Evolutionary conservation across 2,329 filamentous ascomycete species (phyloP).

Genomic region (Fusarium nisikadoi): DNA sequence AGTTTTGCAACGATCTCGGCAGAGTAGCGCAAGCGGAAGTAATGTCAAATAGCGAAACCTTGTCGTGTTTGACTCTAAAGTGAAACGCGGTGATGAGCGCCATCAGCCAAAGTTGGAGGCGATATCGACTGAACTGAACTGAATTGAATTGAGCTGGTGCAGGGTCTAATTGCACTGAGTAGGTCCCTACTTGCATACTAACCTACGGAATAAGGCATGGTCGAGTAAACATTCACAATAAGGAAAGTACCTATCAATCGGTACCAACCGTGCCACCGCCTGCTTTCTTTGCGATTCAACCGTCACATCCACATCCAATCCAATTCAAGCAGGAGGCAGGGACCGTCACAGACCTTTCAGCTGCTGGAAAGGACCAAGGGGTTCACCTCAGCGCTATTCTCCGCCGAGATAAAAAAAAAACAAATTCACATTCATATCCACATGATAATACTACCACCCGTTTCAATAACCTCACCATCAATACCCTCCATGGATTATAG

Average conservation of each 20-base stretch:
- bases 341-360: background rate
- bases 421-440: background rate
- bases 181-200: background rate
- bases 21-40: conserved; percentile 20
- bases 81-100: conserved; percentile 6
- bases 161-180: background rate
- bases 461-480: background rate
- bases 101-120: background rate
- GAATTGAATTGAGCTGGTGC: background rate
- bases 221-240: background rate
- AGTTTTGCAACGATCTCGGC: conserved; percentile 16
- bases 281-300: conserved; percentile 2
- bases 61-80: conserved; percentile 3
- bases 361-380: conserved; percentile 14
- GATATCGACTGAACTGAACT: background rate
- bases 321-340: conserved; percentile 6
- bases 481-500: background rate
- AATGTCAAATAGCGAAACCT: conserved; percentile 18
- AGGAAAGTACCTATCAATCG: conserved; percentile 19
- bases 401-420: conserved; percentile 13
- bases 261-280: conserved; percentile 11
- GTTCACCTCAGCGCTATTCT: conserved; percentile 22
- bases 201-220: conserved; percentile 2
- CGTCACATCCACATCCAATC: background rate
- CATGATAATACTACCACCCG: background rate